Base-by-base conservation (phyloP, 495 filamentous ascomycete species). In the Neurospora sp. region DNA sequence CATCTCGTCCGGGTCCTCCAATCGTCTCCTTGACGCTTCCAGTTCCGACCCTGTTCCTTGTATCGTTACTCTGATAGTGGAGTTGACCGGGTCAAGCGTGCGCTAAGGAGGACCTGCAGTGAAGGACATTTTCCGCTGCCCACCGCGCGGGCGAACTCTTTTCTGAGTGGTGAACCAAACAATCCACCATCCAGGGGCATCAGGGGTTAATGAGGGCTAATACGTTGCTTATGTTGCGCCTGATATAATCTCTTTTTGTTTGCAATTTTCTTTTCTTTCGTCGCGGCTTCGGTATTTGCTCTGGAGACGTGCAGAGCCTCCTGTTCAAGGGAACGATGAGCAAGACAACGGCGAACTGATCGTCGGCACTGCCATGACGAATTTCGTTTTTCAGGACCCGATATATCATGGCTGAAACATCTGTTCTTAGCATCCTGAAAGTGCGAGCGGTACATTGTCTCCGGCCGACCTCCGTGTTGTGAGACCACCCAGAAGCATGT, bases 31-130 rank as follows among this genome's bases (percentile, higher is more conserved):
- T 3, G 54, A 66, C 54, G 27, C 54, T 66, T 35, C 70, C 46
- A 73, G 70, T 70, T 74, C 73, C 74, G 74, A 66, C 77, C 78
- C 74, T 78, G 78, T 72, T 46, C 71, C 72, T 72, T 77, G 75
- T 73, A 74, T 73, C 18, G 72, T 73, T 71, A 42, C 75, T 72
- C 74, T 74, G 72, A 9, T 48, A 70, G 77, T 78, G 78, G 76
- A 72, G 72, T 77, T 73, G 70, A 71, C 76, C 74, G 73, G 76
- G 74, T 75, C 74, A 69, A 54, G 73, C 48, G 20, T 59, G 76
- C 72, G 70, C 77, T 72, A 76, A 75, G 69, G 72, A 12, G 59
- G 69, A 70, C 48, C 27, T 69, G 73, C 72, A 75, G 73, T 59
- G 27, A 54, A 74, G 39, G 70, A 69, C 78, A 77, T 74, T 71